A percentile compares a stretch with the other conserved stretches of the same genome.
Conservation (phyloP, 2,329 filamentous ascomycete genomes). For the Scleromitrula shiraiana region DNA sequence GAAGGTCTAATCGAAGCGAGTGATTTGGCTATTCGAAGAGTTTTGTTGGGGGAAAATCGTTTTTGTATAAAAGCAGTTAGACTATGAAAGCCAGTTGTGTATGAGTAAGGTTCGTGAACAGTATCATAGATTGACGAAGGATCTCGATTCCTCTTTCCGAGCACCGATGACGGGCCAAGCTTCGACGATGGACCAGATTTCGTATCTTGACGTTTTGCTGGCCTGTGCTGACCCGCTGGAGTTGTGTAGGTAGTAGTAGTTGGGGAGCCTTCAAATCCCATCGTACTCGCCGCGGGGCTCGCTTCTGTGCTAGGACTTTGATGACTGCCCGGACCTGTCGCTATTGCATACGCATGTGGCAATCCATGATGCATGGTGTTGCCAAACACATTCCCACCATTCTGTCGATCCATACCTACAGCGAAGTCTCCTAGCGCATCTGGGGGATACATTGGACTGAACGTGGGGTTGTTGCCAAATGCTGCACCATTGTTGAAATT, state of each 20-base stretch:
- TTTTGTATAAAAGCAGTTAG: conserved; percentile 73
- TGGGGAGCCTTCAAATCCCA: conserved; percentile 49
- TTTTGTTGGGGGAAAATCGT: conserved; percentile 70
- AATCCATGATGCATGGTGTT: conserved; percentile 50
- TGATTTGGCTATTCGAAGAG: conserved; percentile 75
- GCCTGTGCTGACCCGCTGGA: conserved; percentile 14
- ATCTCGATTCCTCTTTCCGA: conserved; percentile 54
- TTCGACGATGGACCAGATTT: conserved; percentile 19
- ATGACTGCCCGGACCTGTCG: conserved; percentile 52
- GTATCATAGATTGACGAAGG: conserved; percentile 81
- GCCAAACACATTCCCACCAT: conserved; percentile 36
- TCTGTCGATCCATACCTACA: conserved; percentile 36
- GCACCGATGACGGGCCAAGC: conserved; percentile 24
- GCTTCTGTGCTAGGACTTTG: conserved; percentile 57
- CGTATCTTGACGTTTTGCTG: conserved; percentile 25
- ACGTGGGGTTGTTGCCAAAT: conserved; percentile 34
- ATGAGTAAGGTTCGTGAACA: conserved; percentile 86
- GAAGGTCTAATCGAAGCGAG: conserved; percentile 85
- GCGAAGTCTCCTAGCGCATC: conserved; percentile 44
- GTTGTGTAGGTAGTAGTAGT: conserved; percentile 29
- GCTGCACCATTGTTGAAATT: conserved; percentile 24
- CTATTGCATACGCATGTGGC: conserved; percentile 58
- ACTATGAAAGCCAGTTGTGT: conserved; percentile 83
- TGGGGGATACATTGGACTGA: conserved; percentile 39
- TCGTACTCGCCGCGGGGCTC: conserved; percentile 48